Evolutionary conservation across 1,284 basidiomycete species (phyloP), one percentile per base, ranked within the genome.

Genomic region (Takashimella tepidaria): DNA sequence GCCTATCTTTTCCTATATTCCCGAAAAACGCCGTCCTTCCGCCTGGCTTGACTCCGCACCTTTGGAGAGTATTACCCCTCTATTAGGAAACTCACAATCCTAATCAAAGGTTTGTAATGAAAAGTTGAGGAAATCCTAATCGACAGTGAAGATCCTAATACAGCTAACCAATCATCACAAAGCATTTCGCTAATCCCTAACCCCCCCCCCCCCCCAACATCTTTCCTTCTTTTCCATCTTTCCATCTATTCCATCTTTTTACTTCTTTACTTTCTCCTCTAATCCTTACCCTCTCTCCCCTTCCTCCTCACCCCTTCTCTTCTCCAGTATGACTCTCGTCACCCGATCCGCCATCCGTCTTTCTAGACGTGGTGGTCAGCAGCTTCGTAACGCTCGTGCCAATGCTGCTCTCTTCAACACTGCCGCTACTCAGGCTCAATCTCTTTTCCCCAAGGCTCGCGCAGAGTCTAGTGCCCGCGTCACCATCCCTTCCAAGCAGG

Each of bases 321-420:
- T 49, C 48, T 46, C 52, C 52, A 47, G 59, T 50, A 75, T 75
- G 73, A 74, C 73, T 54, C 70, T 75, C 58, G 72, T 75, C 68
- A 70, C 73, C 51, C 70, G 73, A 48, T 72, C 70, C 49, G 72
- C 72, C 56, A 61, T 69, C 60, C 70, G 72, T 65, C 65, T 75
- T 59, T 67, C 71, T 37, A 62, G 70, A 55, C 72, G 72, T 44
- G 68, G 68, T 52, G 68, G 62, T 51, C 61, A 66, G 56, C 59
- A 63, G 42, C 52, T 70, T 57, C 57, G 60, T 55, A 69, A 64
- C 58, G 69, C 69, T 54, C 55, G 69, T 47, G 70, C 70, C 61
- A 71, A 75, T 64, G 72, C 69, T 45, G 73, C 73, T 43, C 62
- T 73, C 63, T 70, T 75, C 68, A 73, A 53, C 63, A 73, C 72